A percentile compares a stretch with the other conserved stretches of the same genome.
These are phyloP conservation scores for Phaeosphaeriaceae sp. DNA, from an alignment of 2,329 filamentous ascomycete species.

Conservation along the genomic window DNA sequence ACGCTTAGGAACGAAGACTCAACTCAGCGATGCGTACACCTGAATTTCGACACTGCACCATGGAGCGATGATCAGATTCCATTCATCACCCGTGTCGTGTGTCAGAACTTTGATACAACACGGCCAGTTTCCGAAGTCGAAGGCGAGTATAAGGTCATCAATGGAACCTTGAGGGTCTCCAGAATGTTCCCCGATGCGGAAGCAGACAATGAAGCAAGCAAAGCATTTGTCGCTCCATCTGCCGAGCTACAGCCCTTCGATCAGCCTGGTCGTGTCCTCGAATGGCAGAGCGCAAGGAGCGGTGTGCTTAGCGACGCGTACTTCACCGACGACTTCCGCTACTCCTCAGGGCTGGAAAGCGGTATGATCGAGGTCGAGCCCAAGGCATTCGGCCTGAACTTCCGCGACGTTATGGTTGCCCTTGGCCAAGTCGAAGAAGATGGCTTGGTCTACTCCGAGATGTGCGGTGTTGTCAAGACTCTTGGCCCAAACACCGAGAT, in stretches of 20 bases:
- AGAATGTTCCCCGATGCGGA: neutral
- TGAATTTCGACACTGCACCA: neutral
- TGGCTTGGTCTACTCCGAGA: neutral
- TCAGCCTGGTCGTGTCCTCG: neutral
- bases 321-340: neutral
- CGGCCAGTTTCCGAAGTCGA: neutral
- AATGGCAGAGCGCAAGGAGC: neutral
- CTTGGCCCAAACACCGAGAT: neutral
- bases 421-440: conserved; percentile 33
- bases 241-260: neutral
- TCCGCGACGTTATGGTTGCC: conserved; percentile 23
- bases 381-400: conserved; percentile 24
- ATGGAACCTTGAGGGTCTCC: neutral
- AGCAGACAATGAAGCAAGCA: neutral
- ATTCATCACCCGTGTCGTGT: neutral
- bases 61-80: conserved; percentile 2
- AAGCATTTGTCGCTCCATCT: neutral
- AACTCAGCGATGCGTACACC: neutral
- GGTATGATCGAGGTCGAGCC: conserved; percentile 26
- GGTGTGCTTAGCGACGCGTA: neutral
- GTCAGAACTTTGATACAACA: neutral
- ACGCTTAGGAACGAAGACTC: conserved; percentile 1
- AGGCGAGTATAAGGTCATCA: conserved; percentile 7
- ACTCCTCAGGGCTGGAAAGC: neutral
- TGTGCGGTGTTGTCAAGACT: neutral